phyloP scores from a whole-genome alignment of 345 rosid species.

The Reutealis trisperma region DNA sequence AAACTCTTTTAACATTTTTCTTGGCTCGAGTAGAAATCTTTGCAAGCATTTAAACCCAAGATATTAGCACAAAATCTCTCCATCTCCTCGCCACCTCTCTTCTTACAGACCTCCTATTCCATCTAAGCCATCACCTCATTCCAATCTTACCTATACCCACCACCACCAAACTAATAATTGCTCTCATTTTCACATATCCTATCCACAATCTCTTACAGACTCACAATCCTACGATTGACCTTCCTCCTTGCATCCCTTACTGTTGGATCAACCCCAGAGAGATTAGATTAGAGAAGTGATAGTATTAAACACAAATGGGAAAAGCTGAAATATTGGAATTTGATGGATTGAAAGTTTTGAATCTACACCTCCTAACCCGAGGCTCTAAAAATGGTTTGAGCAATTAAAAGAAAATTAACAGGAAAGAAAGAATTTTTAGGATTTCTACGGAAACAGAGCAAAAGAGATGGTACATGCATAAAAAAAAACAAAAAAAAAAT shows the following conservation, averaged over 20 bases:
- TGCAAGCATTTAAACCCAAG: slow-evolving; percentile 87
- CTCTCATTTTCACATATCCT: slow-evolving; percentile 41
- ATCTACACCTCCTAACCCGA: too few relatives aligned
- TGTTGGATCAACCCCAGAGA: slow-evolving; percentile 63
- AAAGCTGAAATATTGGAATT: too few relatives aligned
- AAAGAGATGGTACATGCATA: too few relatives aligned
- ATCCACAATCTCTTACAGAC: slow-evolving; percentile 80
- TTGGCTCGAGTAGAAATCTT: slow-evolving; percentile 61
- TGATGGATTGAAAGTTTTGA: too few relatives aligned
- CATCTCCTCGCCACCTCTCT: slow-evolving; percentile 84
- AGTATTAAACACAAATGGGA: too few relatives aligned
- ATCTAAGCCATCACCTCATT: slow-evolving; percentile 54
- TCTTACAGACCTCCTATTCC: slow-evolving; percentile 67
- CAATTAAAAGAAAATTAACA: too few relatives aligned
- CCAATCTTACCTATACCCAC: slow-evolving; percentile 37
- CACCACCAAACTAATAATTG: slow-evolving; percentile 13
- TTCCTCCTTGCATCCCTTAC: slow-evolving; percentile 86
- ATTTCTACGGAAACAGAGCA: too few relatives aligned
- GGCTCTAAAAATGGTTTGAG: too few relatives aligned
- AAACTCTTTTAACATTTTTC: background rate
- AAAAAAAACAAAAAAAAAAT: too few relatives aligned
- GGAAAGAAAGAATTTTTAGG: too few relatives aligned
- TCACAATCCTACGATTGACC: slow-evolving; percentile 78
- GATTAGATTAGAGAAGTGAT: too few relatives aligned
- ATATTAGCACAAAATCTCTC: slow-evolving; percentile 77